Evolutionary conservation across 2,329 filamentous ascomycete genomes (phyloP).

Genomic region (Fusarium stilboides): DNA sequence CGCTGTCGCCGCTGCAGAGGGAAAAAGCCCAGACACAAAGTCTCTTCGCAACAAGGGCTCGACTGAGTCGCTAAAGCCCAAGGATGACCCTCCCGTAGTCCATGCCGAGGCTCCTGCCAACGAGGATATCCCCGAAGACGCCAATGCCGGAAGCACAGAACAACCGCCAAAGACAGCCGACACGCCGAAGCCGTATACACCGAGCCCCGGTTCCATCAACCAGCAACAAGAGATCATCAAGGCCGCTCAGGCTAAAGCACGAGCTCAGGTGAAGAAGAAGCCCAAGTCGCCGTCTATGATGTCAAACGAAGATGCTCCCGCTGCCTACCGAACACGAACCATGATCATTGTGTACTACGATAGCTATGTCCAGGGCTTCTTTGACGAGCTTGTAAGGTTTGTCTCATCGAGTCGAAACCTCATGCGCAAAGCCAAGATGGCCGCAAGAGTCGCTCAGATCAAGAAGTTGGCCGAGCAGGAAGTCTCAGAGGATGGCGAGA

Average conservation of each 20-base stretch:
- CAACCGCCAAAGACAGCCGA: slow-evolving; percentile 46
- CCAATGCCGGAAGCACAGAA: slow-evolving; percentile 8
- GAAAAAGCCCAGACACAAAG: slow-evolving; percentile 53
- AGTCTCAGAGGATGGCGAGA: slow-evolving; percentile 65
- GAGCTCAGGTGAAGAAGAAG: slow-evolving; percentile 65
- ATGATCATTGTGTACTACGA: slow-evolving; percentile 95
- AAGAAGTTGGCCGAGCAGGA: slow-evolving; percentile 73
- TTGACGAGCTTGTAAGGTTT: slow-evolving; percentile 86
- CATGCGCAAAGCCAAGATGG: slow-evolving; percentile 90
- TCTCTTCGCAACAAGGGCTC: slow-evolving; percentile 68
- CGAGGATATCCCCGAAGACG: slow-evolving; percentile 43
- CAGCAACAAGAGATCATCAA: slow-evolving; percentile 63
- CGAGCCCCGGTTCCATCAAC: slow-evolving; percentile 48
- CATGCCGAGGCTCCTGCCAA: slow-evolving; percentile 34
- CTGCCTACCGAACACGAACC: slow-evolving; percentile 77
- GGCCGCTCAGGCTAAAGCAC: slow-evolving; percentile 58
- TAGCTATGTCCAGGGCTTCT: slow-evolving; percentile 84
- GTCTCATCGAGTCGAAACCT: slow-evolving; percentile 86
- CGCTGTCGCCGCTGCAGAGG: slow-evolving; percentile 56
- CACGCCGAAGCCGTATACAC: slow-evolving; percentile 47
- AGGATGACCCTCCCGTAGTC: slow-evolving; percentile 56
- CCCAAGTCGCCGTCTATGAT: slow-evolving; percentile 67
- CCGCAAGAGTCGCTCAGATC: slow-evolving; percentile 79
- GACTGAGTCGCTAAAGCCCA: slow-evolving; percentile 67
- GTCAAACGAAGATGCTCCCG: slow-evolving; percentile 63